phyloP scores from a whole-genome alignment of 139 green algal genomes.

The Chlorella sorokiniana region DNA sequence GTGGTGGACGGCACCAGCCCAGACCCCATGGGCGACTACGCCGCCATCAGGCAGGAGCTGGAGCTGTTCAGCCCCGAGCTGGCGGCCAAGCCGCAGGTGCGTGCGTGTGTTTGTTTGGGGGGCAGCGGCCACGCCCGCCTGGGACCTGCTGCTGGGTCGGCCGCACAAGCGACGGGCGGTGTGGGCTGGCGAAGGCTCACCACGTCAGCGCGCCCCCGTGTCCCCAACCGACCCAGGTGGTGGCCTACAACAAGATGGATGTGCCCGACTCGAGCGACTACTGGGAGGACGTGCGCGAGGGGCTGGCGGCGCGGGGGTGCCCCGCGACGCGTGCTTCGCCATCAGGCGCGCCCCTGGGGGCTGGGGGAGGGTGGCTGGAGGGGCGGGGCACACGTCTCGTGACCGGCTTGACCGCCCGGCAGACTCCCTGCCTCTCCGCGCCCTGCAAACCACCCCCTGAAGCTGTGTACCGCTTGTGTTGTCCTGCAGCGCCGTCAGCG shows the following conservation, averaged over 20 bases:
- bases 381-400: too few relatives aligned
- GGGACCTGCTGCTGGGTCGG: too few relatives aligned
- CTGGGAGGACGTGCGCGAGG: constrained; percentile 70
- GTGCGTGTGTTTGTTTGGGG: not conserved
- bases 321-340: constrained; percentile 18
- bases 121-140: too few relatives aligned
- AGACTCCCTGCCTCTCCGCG: not conserved
- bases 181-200: too few relatives aligned
- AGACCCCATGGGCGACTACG: constrained; percentile 92
- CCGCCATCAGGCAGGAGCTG: constrained; percentile 87
- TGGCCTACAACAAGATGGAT: constrained; percentile 94
- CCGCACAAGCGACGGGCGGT: too few relatives aligned
- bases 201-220: too few relatives aligned
- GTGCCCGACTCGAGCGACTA: constrained; percentile 86
- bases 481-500: constrained; percentile 64
- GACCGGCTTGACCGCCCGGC: too few relatives aligned
- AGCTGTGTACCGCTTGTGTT: not conserved
- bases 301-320: constrained; percentile 56
- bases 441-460: too few relatives aligned
- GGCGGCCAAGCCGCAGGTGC: constrained; percentile 81
- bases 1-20: constrained; percentile 91
- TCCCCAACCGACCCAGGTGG: constrained; percentile 51
- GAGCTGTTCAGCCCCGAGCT: constrained; percentile 91
- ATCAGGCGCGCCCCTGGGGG: constrained; percentile 11
- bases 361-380: not conserved